Percentiles rank a stretch among this genome's conserved stretches.
phyloP scores from a whole-genome alignment of 805 yeast species.

The Kazachstania taianensis region DNA sequence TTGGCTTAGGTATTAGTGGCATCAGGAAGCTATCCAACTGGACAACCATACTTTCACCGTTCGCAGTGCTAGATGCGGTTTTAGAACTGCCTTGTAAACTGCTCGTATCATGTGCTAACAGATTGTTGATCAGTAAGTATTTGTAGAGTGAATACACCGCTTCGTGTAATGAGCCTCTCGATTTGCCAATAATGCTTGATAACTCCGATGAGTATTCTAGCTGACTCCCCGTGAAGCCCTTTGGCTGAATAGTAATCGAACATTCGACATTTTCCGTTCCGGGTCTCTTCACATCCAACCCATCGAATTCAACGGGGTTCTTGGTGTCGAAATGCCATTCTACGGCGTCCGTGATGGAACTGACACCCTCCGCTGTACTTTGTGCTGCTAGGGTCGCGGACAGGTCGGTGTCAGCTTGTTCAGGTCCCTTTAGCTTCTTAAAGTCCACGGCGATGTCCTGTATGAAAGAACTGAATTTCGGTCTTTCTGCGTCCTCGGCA shows the following conservation, averaged over 20 bases:
- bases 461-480: constrained; percentile 68
- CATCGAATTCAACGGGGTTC: constrained; percentile 61
- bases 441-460: constrained; percentile 81
- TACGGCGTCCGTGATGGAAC: constrained; percentile 31
- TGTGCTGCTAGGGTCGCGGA: neutral
- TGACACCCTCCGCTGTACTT: constrained; percentile 1
- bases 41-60: constrained; percentile 44
- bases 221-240: constrained; percentile 59
- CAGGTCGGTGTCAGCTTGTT: neutral
- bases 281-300: constrained; percentile 72
- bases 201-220: constrained; percentile 52
- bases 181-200: constrained; percentile 60
- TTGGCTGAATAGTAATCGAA: constrained; percentile 70
- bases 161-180: constrained; percentile 79
- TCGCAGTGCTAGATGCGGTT: constrained; percentile 11
- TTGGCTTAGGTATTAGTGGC: constrained; percentile 30
- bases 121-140: constrained; percentile 57
- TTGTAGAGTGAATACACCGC: constrained; percentile 73
- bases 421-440: constrained; percentile 10
- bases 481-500: constrained; percentile 39
- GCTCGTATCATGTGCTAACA: constrained; percentile 25
- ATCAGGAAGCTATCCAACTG: constrained; percentile 40
- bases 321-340: constrained; percentile 82
- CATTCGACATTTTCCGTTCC: constrained; percentile 60
- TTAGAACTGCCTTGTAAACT: constrained; percentile 5